These are phyloP conservation scores for Trichocladium uniseriatum DNA, from an alignment of 495 filamentous ascomycete genomes.

Conservation along the genomic window DNA sequence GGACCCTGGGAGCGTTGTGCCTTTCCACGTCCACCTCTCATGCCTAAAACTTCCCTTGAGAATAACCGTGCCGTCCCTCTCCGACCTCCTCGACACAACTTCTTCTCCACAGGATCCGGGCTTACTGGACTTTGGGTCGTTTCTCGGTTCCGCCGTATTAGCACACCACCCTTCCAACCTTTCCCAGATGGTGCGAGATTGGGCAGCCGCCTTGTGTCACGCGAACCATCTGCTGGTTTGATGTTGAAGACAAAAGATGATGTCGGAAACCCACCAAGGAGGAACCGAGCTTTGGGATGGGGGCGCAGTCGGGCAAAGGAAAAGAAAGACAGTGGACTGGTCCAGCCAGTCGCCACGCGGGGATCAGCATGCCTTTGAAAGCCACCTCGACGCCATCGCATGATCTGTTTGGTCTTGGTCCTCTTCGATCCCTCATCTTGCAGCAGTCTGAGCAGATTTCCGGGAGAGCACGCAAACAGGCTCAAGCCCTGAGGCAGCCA, in stretches of 20 bases:
- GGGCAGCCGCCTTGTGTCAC: constrained; percentile 19
- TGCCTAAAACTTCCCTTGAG: too few species aligned
- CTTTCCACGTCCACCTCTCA: background rate
- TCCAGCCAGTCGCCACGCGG: background rate
- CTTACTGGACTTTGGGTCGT: background rate
- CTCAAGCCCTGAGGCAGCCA: background rate
- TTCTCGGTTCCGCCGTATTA: constrained; percentile 20
- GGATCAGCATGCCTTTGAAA: background rate
- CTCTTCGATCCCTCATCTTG: constrained; percentile 9
- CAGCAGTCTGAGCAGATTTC: constrained; percentile 5
- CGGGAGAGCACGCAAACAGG: background rate
- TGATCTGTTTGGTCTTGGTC: background rate
- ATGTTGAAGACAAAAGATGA: constrained; percentile 23
- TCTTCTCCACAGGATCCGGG: constrained; percentile 11
- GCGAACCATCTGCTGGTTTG: constrained; percentile 28
- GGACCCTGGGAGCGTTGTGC: background rate
- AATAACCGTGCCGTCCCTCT: constrained; percentile 29
- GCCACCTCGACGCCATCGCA: constrained; percentile 8
- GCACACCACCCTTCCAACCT: constrained; percentile 7
- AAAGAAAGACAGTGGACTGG: background rate
- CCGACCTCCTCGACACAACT: too few species aligned
- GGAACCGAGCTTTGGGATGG: constrained; percentile 1
- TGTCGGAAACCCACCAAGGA: constrained; percentile 2
- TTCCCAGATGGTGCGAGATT: constrained; percentile 17
- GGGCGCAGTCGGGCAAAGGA: background rate